Percentiles rank a stretch among this genome's conserved stretches.
These are phyloP conservation scores for Thelonectria discophora DNA, from an alignment of 2,329 filamentous ascomycete species.

Conservation along the genomic window DNA sequence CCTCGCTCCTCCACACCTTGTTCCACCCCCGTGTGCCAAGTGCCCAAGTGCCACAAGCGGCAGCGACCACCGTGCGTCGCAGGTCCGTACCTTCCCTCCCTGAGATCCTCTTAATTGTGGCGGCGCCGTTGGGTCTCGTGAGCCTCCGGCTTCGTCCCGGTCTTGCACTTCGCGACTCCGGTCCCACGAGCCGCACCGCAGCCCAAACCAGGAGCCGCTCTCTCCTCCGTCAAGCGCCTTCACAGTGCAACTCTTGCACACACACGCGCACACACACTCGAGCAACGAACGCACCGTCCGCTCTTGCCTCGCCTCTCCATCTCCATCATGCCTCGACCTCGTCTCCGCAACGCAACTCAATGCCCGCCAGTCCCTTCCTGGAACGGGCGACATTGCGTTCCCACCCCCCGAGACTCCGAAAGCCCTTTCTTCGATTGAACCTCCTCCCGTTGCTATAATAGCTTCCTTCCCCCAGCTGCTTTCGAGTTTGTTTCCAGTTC, in stretches of 20 bases:
- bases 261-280: background rate
- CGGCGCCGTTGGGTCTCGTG: constrained; percentile 39
- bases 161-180: constrained; percentile 40
- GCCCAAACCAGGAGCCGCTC: constrained; percentile 32
- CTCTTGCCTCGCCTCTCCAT: background rate
- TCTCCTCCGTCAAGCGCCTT: constrained; percentile 4
- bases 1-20: constrained; percentile 14
- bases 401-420: constrained; percentile 9
- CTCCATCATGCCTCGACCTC: background rate
- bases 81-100: background rate
- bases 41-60: background rate
- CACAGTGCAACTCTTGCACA: background rate
- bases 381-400: constrained; percentile 18
- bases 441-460: constrained; percentile 41
- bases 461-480: constrained; percentile 34
- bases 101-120: constrained; percentile 23
- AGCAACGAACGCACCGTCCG: constrained; percentile 4
- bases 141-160: constrained; percentile 41
- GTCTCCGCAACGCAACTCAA: constrained; percentile 20
- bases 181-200: constrained; percentile 36
- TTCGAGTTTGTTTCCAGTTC: constrained; percentile 24
- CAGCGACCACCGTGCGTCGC: constrained; percentile 19
- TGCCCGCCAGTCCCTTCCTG: constrained; percentile 29
- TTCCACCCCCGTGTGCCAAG: constrained; percentile 20
- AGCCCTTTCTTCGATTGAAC: constrained; percentile 13